A percentile compares a stretch with the other conserved stretches of the same genome.
phyloP scores from a whole-genome alignment of 495 filamentous ascomycete species.

The Monascus purpureus region DNA sequence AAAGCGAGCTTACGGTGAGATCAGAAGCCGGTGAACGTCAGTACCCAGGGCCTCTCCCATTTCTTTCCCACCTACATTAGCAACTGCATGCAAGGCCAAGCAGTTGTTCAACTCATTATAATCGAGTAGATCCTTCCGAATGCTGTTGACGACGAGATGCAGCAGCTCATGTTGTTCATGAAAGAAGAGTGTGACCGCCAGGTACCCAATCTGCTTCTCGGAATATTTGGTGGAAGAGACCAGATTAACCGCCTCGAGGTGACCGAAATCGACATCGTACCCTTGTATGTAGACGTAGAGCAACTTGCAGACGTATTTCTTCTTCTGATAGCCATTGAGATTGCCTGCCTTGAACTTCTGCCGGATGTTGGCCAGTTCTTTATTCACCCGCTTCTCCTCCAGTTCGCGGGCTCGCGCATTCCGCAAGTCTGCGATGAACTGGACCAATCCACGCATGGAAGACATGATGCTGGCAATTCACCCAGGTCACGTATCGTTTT shows the following conservation, averaged over 20 bases:
- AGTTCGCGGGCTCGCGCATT: conserved; percentile 91
- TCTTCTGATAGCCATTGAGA: conserved; percentile 93
- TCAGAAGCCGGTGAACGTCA: conserved; percentile 88
- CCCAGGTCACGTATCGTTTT: conserved; percentile 1
- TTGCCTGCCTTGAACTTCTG: conserved; percentile 62
- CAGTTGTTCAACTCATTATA: conserved; percentile 97
- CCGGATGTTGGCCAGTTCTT: conserved; percentile 96
- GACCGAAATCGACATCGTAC: conserved; percentile 98
- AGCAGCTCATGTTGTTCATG: conserved; percentile 95
- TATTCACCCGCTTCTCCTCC: conserved; percentile 98
- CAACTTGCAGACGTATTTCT: conserved; percentile 99
- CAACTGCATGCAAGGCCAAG: conserved; percentile 94
- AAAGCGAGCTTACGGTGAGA: conserved; percentile 68
- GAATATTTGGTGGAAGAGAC: conserved; percentile 96
- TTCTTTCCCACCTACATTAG: conserved; percentile 90
- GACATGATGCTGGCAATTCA: conserved; percentile 32
- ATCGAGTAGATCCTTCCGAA: conserved; percentile 88
- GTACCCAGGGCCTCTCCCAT: conserved; percentile 90
- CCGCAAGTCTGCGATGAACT: conserved; percentile 94
- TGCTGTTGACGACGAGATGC: conserved; percentile 95
- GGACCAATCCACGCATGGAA: conserved; percentile 81
- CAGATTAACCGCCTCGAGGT: conserved; percentile 94
- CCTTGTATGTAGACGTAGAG: conserved; percentile 99
- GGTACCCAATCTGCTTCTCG: conserved; percentile 98
- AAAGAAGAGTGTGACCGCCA: conserved; percentile 92